A percentile compares a stretch with the other conserved stretches of the same genome.
Evolutionary conservation across 495 filamentous ascomycete genomes (phyloP).

Genomic region (Penicillium cosmopolitanum): DNA sequence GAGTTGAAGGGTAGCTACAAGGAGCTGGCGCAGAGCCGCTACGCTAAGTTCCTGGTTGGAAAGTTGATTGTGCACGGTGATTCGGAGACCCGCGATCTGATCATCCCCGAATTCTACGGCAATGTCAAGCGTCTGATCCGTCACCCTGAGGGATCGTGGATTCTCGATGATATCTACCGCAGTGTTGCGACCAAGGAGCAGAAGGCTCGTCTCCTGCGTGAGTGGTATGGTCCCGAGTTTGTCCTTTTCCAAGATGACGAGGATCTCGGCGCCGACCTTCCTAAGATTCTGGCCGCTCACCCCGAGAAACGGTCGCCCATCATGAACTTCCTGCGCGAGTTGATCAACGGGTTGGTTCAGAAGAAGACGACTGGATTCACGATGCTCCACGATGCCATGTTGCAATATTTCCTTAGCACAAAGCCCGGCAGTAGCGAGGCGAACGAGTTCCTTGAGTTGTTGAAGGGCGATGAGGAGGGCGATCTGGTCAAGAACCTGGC

Average conservation of each 20-base stretch:
- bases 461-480: constrained; percentile 87
- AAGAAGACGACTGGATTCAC: constrained; percentile 96
- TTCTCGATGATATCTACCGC: constrained; percentile 94
- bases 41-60: constrained; percentile 94
- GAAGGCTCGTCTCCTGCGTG: constrained; percentile 78
- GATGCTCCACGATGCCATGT: constrained; percentile 96
- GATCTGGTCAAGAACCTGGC: constrained; percentile 92
- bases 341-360: constrained; percentile 88
- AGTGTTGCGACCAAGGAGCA: constrained; percentile 81
- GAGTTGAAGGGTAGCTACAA: constrained; percentile 87
- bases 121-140: constrained; percentile 89
- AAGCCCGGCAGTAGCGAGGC: constrained; percentile 75
- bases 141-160: constrained; percentile 95
- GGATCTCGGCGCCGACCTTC: constrained; percentile 60
- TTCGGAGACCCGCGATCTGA: constrained; percentile 77
- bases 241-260: constrained; percentile 71
- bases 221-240: constrained; percentile 98
- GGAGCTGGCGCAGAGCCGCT: constrained; percentile 86
- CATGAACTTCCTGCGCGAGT: constrained; percentile 78
- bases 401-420: constrained; percentile 88
- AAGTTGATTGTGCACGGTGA: constrained; percentile 93
- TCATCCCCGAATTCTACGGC: constrained; percentile 93
- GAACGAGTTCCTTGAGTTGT: constrained; percentile 83
- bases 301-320: constrained; percentile 86
- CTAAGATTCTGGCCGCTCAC: constrained; percentile 68